phyloP scores from a whole-genome alignment of 2,329 filamentous ascomycete genomes.

The Blumeria graminis region DNA sequence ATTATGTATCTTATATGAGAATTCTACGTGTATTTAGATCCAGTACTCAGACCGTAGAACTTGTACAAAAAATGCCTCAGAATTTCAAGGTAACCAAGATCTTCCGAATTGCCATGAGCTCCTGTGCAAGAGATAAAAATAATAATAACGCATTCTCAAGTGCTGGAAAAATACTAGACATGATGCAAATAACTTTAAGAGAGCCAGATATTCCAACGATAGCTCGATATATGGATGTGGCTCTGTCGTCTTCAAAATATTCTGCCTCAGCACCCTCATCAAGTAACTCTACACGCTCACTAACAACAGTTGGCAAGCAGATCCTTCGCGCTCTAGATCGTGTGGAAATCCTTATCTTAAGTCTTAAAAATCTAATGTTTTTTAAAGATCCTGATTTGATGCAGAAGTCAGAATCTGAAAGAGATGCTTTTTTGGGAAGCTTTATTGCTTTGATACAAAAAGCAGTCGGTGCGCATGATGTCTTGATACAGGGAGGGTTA shows the following conservation, averaged over 20 bases:
- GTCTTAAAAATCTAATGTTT: constrained; percentile 10
- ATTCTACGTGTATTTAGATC: constrained; percentile 40
- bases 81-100: constrained; percentile 23
- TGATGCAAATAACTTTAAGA: constrained; percentile 27
- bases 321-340: constrained; percentile 25
- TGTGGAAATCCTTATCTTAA: constrained; percentile 15
- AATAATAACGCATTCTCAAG: constrained; percentile 45
- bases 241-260: constrained; percentile 16
- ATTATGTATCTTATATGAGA: constrained; percentile 43
- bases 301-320: constrained; percentile 24
- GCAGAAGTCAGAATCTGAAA: neutral
- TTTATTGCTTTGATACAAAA: constrained; percentile 10
- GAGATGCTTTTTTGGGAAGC: constrained; percentile 3
- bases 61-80: constrained; percentile 31
- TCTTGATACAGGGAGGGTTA: constrained; percentile 11
- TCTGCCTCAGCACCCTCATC: constrained; percentile 15
- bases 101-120: constrained; percentile 48
- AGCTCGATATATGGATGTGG: constrained; percentile 30
- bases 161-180: constrained; percentile 37
- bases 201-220: constrained; percentile 27
- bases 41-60: constrained; percentile 32
- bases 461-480: constrained; percentile 15
- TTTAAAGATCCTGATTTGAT: constrained; percentile 6
- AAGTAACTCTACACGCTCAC: constrained; percentile 11
- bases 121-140: constrained; percentile 51